Conservation (phyloP, 2,329 filamentous ascomycete species). For the Fonsecaea nubica region DNA sequence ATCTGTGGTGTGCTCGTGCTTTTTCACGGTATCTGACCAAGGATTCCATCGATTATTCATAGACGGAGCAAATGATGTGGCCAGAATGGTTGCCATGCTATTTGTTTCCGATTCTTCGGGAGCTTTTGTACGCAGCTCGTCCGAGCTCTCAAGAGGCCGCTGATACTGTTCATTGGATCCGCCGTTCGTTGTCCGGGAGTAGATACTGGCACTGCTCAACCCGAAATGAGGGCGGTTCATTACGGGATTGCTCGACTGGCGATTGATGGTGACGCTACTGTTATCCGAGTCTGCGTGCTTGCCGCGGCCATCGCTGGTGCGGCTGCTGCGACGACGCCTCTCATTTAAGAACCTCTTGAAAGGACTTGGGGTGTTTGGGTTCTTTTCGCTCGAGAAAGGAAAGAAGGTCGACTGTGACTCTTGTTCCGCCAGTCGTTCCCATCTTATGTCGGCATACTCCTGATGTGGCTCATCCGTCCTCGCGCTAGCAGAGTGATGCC, state of each 20-base stretch:
- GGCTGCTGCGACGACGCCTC: conserved; percentile 13
- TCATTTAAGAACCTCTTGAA: conserved; percentile 33
- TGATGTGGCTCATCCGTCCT: conserved; percentile 15
- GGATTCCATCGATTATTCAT: conserved; percentile 34
- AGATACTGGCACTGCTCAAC: conserved; percentile 49
- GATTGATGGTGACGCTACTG: conserved; percentile 20
- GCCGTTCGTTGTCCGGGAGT: conserved; percentile 51
- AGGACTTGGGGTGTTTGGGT: conserved; percentile 29
- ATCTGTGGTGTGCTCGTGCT: background rate
- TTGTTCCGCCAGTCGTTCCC: conserved; percentile 24
- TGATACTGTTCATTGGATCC: conserved; percentile 39
- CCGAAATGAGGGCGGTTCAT: conserved; percentile 25
- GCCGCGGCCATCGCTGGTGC: conserved; percentile 7
- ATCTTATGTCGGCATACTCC: conserved; percentile 21
- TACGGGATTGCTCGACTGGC: conserved; percentile 15
- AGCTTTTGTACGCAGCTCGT: conserved; percentile 26
- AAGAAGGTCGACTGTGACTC: conserved; percentile 37
- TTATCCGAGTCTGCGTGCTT: conserved; percentile 13
- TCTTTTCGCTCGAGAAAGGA: conserved; percentile 31
- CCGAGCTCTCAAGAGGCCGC: conserved; percentile 26
- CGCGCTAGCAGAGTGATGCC: conserved; percentile 9
- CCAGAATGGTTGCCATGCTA: conserved; percentile 49
- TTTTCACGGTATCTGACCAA: conserved; percentile 28
- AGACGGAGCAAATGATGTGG: conserved; percentile 35
- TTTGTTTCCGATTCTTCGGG: conserved; percentile 38